A percentile compares a stretch with the other conserved stretches of the same genome.
These are phyloP conservation scores for Nemania diffusa DNA, from an alignment of 2,329 filamentous ascomycete genomes.

Conservation along the genomic window DNA sequence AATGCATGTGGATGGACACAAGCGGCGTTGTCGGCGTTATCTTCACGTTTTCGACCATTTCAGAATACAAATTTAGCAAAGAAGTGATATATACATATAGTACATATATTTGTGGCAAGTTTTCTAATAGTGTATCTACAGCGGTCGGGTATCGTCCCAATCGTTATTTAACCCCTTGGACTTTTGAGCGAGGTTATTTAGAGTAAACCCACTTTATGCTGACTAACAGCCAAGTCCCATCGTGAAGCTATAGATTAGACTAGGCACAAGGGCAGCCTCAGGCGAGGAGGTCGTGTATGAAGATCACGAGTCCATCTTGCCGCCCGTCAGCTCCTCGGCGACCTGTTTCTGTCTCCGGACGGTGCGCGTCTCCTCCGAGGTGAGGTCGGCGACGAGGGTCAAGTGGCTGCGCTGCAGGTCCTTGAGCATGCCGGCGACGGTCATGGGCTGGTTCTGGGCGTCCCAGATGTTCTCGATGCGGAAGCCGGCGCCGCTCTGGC, in stretches of 20 bases:
- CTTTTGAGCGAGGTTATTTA: neutral
- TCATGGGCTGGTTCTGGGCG: constrained; percentile 57
- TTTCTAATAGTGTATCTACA: constrained; percentile 30
- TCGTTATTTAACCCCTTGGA: neutral
- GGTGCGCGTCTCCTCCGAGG: constrained; percentile 58
- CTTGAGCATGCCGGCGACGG: constrained; percentile 58
- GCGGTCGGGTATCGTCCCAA: constrained; percentile 1
- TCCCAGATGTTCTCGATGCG: constrained; percentile 64
- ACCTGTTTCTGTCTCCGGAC: constrained; percentile 64
- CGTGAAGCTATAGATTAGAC: neutral
- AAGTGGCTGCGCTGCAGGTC: constrained; percentile 47
- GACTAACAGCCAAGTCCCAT: neutral
- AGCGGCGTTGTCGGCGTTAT: constrained; percentile 36
- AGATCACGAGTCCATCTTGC: constrained; percentile 63
- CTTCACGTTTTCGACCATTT: constrained; percentile 8
- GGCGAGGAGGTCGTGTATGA: neutral
- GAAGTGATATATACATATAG: constrained; percentile 43
- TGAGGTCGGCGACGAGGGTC: constrained; percentile 46
- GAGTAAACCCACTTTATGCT: neutral
- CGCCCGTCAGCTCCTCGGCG: constrained; percentile 69
- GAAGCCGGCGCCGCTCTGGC: constrained; percentile 42
- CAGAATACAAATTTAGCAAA: constrained; percentile 33
- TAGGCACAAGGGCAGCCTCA: neutral
- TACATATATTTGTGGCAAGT: constrained; percentile 38
- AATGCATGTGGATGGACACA: constrained; percentile 35